Evolutionary conservation across 352 stramenopile genomes (phyloP).

Genomic region (Plasmopara halstedii): DNA sequence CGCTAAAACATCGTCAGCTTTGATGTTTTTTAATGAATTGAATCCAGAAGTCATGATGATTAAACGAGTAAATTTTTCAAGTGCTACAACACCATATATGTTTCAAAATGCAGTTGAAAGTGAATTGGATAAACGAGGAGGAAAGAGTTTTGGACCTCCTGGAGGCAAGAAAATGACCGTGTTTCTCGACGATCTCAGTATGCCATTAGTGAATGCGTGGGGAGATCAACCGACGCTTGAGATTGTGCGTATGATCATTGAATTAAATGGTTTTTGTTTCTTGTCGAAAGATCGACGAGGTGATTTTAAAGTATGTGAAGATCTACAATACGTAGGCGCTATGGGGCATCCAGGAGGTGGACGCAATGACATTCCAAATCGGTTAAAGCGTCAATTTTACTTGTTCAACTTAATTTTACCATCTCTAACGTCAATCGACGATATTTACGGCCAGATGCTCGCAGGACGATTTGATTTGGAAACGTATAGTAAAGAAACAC

Average conservation of each 20-base stretch:
- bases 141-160: slow-evolving; percentile 96
- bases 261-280: slow-evolving; percentile 96
- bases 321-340: slow-evolving; percentile 96
- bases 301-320: slow-evolving; percentile 98
- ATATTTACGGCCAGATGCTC: slow-evolving; percentile 99
- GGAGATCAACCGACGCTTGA: slow-evolving; percentile 97
- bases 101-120: slow-evolving; percentile 97
- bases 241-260: slow-evolving; percentile 96
- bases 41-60: slow-evolving; percentile 93
- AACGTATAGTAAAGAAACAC: slow-evolving; percentile 73
- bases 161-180: slow-evolving; percentile 99
- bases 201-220: slow-evolving; percentile 98
- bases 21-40: slow-evolving; percentile 97
- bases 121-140: slow-evolving; percentile 97
- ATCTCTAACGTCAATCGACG: slow-evolving; percentile 97
- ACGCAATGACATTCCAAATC: slow-evolving; percentile 98
- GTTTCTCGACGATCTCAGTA: slow-evolving; percentile 97
- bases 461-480: slow-evolving; percentile 90
- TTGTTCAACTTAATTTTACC: slow-evolving; percentile 97
- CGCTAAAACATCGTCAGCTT: slow-evolving; percentile 95
- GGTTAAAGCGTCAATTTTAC: slow-evolving; percentile 99
- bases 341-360: slow-evolving; percentile 96
- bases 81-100: slow-evolving; percentile 96
- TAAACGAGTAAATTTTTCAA: slow-evolving; percentile 98
- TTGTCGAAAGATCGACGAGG: slow-evolving; percentile 97